Base-by-base conservation (phyloP, 1,284 basidiomycete genomes). In the Hymenochaete sp. region DNA sequence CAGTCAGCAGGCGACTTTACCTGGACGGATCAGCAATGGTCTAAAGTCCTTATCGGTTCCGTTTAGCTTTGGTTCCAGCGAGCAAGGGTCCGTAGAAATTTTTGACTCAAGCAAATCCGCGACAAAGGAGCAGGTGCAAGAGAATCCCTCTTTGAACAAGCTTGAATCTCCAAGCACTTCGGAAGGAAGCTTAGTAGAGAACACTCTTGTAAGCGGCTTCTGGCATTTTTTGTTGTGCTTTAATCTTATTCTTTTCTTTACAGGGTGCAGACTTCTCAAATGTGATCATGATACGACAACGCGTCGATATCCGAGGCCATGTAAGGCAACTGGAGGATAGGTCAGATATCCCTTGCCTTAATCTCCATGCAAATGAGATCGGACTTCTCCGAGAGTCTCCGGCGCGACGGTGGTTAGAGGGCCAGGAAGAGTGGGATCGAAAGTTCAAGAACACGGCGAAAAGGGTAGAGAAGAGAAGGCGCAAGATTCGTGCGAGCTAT, bases 291-390 rank as follows among this genome's bases (percentile, higher is more conserved):
- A 88, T 98, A 50, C 77, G 93, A 26, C 93, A 98, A 62, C 78
- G 95, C 9, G 80, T 98, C 16, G 80, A 83, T 14, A 80, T 82
- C 3, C 70, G 72, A 18, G 95, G 95, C 5, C 63, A 77, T 5
- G 71, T 90, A 13, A 78, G 93, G 8, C 73, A 83, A 0, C 71
- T 98, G 52, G 93, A 97, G 57, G 69, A 79, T 0, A 72, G 75
- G 49, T 61, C 69, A 1, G 74, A 84, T 38, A 68, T 98, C 0
- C 62, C 66, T 4, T 84, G 79, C 0, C 67, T 95, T 33, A 70
- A 67, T 6, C 62, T 93, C 35, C 71, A 75, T 0, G 60, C 68
- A 1, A 67, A 70, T 6, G 67, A 83, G 43, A 71, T 86, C 46
- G 82, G 85, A 1, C 62, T 85, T 31, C 77, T 90, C 57, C 79